Evolutionary conservation across 78 protist species (phyloP).

Genomic region (Blattamonas nauphoetae): DNA sequence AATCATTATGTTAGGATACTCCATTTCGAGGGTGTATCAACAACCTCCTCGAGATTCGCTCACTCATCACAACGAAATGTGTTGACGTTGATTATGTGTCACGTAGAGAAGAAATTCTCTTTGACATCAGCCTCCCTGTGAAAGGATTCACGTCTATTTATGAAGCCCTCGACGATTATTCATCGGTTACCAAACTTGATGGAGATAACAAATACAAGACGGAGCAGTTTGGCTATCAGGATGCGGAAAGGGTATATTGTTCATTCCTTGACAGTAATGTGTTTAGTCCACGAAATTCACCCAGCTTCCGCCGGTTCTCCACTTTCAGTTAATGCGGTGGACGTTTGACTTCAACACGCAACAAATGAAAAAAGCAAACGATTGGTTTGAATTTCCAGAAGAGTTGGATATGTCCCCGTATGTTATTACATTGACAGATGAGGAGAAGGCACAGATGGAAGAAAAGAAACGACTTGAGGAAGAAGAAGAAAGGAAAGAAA

Average conservation of each 20-base stretch:
- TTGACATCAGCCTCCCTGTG: background rate
- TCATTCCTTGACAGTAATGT: background rate
- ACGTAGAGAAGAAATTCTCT: background rate
- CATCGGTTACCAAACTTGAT: background rate
- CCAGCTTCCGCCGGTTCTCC: background rate
- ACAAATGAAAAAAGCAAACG: background rate
- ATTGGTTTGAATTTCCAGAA: background rate
- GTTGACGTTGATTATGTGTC: background rate
- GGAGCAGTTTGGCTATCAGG: background rate
- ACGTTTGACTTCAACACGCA: background rate
- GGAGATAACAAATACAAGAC: background rate
- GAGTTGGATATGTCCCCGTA: background rate
- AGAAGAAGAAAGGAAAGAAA: background rate
- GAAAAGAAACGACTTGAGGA: too few relatives aligned
- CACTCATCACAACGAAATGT: background rate
- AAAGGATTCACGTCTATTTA: background rate
- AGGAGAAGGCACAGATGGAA: too few relatives aligned
- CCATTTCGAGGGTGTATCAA: background rate
- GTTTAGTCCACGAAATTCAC: background rate
- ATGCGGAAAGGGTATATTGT: background rate
- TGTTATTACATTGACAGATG: background rate
- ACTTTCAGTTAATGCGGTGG: background rate
- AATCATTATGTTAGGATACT: background rate
- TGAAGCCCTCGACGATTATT: background rate
- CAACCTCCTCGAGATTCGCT: background rate